Evolutionary conservation across 2,329 filamentous ascomycete genomes (phyloP), one percentile per base, ranked within the genome.

Genomic region (Cladophialophora chaetospira): DNA sequence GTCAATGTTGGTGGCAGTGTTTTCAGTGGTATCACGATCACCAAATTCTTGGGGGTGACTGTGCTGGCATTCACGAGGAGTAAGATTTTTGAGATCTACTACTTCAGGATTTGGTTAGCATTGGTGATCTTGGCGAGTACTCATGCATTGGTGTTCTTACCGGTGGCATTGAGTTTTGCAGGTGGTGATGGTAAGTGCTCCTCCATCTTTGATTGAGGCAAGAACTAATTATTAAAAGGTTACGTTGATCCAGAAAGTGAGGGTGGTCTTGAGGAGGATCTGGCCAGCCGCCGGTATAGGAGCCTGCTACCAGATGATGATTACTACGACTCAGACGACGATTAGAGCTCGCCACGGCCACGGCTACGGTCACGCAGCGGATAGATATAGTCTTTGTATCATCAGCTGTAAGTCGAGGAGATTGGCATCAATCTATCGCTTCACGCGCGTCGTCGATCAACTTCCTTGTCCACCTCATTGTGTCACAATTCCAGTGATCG

Each of bases 71-170:
- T 97, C 69, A 99, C 94, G 5, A 80, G 89, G 49, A 96, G 90
- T 72, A 99, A 97, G 83, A 99, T 99, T 69, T 99, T 99, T 68
- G 95, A 99, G 77, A 91, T 99, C 56, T 99, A 99, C 76, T 99
- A 99, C 75, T 99, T 99, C 81, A 84, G 94, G 40, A 89, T 99
- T 40, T 99, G 94, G 94, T 78, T 97, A 15, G 88, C 92, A 5
- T 82, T 99, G 53, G 92, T 99, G 9, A 72, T 95, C 8, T 93
- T 96, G 72, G 95, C 92, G 2, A 90, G 90, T 5, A 81, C 87
- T 8, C 94, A 99, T 72, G 91, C 94, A 0, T 79, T 99, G 45
- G 82, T 99, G 5, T 96, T 97, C 72, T 77, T 99, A 66, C 94
- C 94, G 0, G 94, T 97, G 1, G 88, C 89, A 1, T 79, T 99